A percentile compares a stretch with the other conserved stretches of the same genome.
Evolutionary conservation across 352 stramenopile species (phyloP).

Genomic region (Pythium vanterpoolii): DNA sequence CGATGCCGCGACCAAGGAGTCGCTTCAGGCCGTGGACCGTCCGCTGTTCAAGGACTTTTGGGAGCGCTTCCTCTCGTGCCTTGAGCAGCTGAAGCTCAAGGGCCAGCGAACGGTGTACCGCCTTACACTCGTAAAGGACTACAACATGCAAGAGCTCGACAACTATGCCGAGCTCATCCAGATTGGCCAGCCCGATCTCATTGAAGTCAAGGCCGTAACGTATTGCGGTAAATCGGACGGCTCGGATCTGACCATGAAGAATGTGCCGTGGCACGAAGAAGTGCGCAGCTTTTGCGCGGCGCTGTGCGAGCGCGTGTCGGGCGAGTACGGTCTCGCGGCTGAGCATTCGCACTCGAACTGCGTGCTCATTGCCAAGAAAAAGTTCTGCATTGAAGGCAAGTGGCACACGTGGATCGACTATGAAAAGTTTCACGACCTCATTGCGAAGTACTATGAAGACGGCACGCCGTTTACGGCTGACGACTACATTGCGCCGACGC

Average conservation of each 20-base stretch:
- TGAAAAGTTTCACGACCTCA: slow-evolving; percentile 93
- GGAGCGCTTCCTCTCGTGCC: slow-evolving; percentile 92
- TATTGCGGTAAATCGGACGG: slow-evolving; percentile 98
- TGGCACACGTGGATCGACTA: slow-evolving; percentile 99
- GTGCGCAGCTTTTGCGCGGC: slow-evolving; percentile 91
- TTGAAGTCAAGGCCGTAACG: slow-evolving; percentile 97
- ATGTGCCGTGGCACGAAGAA: slow-evolving; percentile 98
- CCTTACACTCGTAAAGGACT: slow-evolving; percentile 97
- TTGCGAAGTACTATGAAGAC: slow-evolving; percentile 77
- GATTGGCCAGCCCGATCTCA: slow-evolving; percentile 89
- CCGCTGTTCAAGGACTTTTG: slow-evolving; percentile 98
- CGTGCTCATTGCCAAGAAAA: slow-evolving; percentile 92
- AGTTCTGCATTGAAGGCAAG: slow-evolving; percentile 84
- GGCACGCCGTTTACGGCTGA: slow-evolving; percentile 87
- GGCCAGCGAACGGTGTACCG: slow-evolving; percentile 95
- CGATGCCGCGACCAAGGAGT: slow-evolving; percentile 96
- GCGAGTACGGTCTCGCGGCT: slow-evolving; percentile 92
- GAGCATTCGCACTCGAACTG: slow-evolving; percentile 97
- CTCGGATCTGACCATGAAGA: slow-evolving; percentile 97
- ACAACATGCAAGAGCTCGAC: slow-evolving; percentile 96
- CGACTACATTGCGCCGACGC: slow-evolving; percentile 95
- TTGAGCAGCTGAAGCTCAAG: slow-evolving; percentile 92
- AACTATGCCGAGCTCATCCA: slow-evolving; percentile 94
- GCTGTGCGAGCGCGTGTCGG: slow-evolving; percentile 68
- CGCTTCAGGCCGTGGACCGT: slow-evolving; percentile 93